Conservation (phyloP, 2,329 filamentous ascomycete genomes). For the Fusarium lyarnte region DNA sequence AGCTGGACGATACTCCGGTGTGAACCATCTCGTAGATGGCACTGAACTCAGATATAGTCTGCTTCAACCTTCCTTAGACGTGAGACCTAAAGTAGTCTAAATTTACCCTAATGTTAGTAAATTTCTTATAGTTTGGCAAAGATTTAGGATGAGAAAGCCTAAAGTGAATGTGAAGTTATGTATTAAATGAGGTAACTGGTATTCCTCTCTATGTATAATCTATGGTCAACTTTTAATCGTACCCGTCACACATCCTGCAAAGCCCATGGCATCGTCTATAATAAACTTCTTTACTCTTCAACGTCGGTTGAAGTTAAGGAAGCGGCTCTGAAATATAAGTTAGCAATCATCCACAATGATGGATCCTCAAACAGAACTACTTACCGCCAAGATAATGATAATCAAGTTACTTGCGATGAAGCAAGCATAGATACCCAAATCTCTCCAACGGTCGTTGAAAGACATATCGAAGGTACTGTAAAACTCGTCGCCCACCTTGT, state of each 20-base stretch:
- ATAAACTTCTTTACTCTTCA: conserved; percentile 39
- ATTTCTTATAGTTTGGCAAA: neutral
- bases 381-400: conserved; percentile 63
- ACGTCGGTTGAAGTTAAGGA: conserved; percentile 63
- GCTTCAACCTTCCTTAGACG: neutral
- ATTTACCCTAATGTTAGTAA: neutral
- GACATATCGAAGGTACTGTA: conserved; percentile 73
- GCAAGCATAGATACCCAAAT: conserved; percentile 79
- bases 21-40: neutral
- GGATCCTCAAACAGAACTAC: conserved; percentile 37
- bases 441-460: conserved; percentile 79
- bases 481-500: conserved; percentile 79
- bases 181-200: neutral
- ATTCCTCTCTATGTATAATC: neutral
- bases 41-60: neutral
- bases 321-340: conserved; percentile 53
- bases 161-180: neutral
- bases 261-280: neutral
- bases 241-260: neutral
- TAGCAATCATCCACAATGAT: neutral
- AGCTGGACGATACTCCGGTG: neutral
- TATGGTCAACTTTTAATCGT: neutral
- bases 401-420: conserved; percentile 83
- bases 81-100: neutral
- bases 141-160: neutral